Percentiles rank a stretch among this genome's conserved stretches.
These are phyloP conservation scores for Calonectria multiphialidica DNA, from an alignment of 2,329 filamentous ascomycete genomes.

Conservation along the genomic window DNA sequence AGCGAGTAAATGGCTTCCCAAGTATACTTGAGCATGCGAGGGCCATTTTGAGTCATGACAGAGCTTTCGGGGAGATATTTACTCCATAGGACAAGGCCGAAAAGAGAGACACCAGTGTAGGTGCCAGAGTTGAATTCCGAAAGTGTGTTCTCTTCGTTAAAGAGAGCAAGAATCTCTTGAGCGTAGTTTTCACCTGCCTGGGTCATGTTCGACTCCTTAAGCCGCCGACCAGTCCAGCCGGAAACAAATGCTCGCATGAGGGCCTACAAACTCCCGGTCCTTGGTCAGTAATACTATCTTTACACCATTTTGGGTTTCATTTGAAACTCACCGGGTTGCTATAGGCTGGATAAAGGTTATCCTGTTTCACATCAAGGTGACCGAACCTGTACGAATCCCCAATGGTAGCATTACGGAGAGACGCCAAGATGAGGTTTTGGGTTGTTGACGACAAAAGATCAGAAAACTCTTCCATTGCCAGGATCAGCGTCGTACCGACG, in stretches of 20 bases:
- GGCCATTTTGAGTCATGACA: slow-evolving; percentile 64
- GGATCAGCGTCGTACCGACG: slow-evolving; percentile 68
- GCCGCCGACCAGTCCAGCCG: slow-evolving; percentile 67
- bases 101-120: slow-evolving; percentile 72
- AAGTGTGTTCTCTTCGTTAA: slow-evolving; percentile 66
- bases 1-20: slow-evolving; percentile 65
- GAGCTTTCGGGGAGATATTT: slow-evolving; percentile 69
- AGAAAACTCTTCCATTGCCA: slow-evolving; percentile 70
- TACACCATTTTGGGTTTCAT: accelerated
- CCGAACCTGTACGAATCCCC: slow-evolving; percentile 74
- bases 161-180: slow-evolving; percentile 67
- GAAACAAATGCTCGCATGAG: slow-evolving; percentile 74
- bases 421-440: slow-evolving; percentile 61
- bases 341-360: slow-evolving; percentile 73
- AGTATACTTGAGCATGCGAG: slow-evolving; percentile 63
- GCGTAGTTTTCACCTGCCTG: slow-evolving; percentile 67
- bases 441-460: slow-evolving; percentile 55
- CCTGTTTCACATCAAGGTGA: slow-evolving; percentile 61
- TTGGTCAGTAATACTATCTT: not conserved
- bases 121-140: slow-evolving; percentile 74
- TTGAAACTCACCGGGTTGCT: slow-evolving; percentile 61
- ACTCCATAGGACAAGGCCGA: slow-evolving; percentile 68
- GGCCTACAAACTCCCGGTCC: slow-evolving; percentile 29
- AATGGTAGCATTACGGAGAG: slow-evolving; percentile 65
- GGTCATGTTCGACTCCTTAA: slow-evolving; percentile 71